Base-by-base conservation (phyloP, 139 green algal species). In the Chlorokybus atmophyticus region DNA sequence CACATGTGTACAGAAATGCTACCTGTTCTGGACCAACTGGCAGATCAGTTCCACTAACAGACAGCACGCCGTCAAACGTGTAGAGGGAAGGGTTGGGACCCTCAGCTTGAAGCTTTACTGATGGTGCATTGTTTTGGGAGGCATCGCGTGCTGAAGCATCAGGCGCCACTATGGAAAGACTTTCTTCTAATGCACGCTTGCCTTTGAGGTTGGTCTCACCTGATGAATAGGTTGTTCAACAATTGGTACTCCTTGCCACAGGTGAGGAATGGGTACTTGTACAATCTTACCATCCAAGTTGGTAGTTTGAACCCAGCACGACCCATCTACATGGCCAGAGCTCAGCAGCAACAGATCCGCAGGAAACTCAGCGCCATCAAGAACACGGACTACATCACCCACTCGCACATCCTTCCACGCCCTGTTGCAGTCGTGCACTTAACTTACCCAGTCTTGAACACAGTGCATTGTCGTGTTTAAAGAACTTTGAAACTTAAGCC, bases 251-350 rank as follows among this genome's bases (percentile, higher is more conserved):
- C n/a, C n/a, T n/a, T n/a, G n/a, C n/a, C n/a, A n/a, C n/a, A n/a
- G n/a, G n/a, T n/a, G n/a, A n/a, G n/a, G n/a, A n/a, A n/a, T n/a
- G n/a, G n/a, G n/a, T n/a, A n/a, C n/a, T n/a, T n/a, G n/a, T n/a
- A n/a, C n/a, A n/a, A n/a, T n/a, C n/a, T n/a, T n/a, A n/a, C 71
- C 71, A 44, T 92, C 83, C 35, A 92, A 71, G 61, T 91, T 91
- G 25, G 81, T 83, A 10, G 85, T 93, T 64, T 93, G 83, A 19
- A 92, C 75, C 49, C 87, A 90, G 44, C 74, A 82, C 1, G 82
- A 50, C 40, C 79, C 70, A 4, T 81, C 79, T 0, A 62, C 29
- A 39, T 82, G 66, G 6, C 62, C 68, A 3, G 73, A 80, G 7
- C 68, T 67, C 28, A 94, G 60, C 50, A 91, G 67, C 28, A 94